Conservation (phyloP, 139 green algal species). For the Asterochloris sp. region DNA sequence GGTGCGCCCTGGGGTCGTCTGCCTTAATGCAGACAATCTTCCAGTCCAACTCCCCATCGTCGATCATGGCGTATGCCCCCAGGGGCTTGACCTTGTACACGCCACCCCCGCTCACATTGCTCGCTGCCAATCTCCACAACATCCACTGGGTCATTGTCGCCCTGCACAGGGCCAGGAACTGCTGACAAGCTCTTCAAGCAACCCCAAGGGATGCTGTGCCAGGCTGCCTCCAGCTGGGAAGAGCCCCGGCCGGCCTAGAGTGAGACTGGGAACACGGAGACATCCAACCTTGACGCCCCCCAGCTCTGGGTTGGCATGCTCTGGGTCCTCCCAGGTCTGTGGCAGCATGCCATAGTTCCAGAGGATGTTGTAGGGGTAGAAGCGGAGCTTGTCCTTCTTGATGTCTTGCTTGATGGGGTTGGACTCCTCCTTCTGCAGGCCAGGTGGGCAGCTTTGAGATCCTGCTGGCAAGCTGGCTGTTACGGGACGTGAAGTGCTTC, state of each 20-base stretch:
- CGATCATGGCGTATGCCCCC: constrained; percentile 94
- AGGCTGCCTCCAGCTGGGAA: too few species aligned
- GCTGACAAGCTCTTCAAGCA: too few species aligned
- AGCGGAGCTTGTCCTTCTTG: constrained; percentile 99
- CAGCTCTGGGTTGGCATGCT: constrained; percentile 68
- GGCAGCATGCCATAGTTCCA: constrained; percentile 99
- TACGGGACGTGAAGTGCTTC: not conserved
- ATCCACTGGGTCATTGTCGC: constrained; percentile 99
- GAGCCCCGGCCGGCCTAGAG: too few species aligned
- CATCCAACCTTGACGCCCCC: constrained; percentile 9
- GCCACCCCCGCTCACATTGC: constrained; percentile 71
- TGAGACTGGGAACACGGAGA: too few species aligned
- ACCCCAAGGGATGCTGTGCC: too few species aligned
- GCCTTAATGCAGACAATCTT: constrained; percentile 87
- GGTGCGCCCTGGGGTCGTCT: constrained; percentile 88
- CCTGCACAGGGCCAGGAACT: constrained; percentile 20
- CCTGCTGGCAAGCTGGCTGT: not conserved
- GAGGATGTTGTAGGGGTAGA: constrained; percentile 99
- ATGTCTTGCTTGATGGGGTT: constrained; percentile 99
- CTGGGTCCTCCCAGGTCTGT: constrained; percentile 95
- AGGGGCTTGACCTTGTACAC: constrained; percentile 86
- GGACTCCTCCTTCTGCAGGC: constrained; percentile 79
- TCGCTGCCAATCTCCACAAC: constrained; percentile 93
- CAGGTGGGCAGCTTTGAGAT: not conserved
- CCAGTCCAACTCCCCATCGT: constrained; percentile 99